Percentiles rank a stretch among this genome's conserved stretches.
Evolutionary conservation across 805 yeast genomes (phyloP).

Genomic region (Debaryomyces maramus): DNA sequence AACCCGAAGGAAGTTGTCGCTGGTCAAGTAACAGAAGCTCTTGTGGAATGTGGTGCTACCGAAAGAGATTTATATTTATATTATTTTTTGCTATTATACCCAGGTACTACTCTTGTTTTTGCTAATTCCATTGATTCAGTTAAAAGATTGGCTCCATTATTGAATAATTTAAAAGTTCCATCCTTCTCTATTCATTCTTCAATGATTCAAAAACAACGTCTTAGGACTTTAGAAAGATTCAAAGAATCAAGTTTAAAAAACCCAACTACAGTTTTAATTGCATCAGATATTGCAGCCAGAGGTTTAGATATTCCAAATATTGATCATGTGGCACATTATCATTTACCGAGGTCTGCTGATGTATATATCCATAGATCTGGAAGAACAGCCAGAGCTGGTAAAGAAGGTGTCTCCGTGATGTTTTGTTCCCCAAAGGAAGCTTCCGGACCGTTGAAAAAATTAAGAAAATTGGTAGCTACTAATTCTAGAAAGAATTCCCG

Average conservation of each 20-base stretch:
- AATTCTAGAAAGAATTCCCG: slow-evolving; percentile 19
- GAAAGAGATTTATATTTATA: slow-evolving; percentile 90
- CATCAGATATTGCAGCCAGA: slow-evolving; percentile 98
- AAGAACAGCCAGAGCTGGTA: slow-evolving; percentile 96
- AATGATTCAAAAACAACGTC: slow-evolving; percentile 92
- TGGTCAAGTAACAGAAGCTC: slow-evolving; percentile 72
- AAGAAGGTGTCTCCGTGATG: slow-evolving; percentile 92
- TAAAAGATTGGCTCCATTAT: slow-evolving; percentile 74
- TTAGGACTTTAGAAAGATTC: slow-evolving; percentile 82
- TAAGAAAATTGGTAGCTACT: slow-evolving; percentile 57
- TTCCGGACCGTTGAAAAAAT: slow-evolving; percentile 78
- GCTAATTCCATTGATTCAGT: slow-evolving; percentile 96
- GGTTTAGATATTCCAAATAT: slow-evolving; percentile 91
- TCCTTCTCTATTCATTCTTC: slow-evolving; percentile 84
- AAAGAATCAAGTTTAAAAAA: slow-evolving; percentile 48
- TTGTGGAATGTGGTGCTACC: slow-evolving; percentile 86
- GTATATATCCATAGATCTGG: slow-evolving; percentile 95
- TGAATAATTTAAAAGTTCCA: slow-evolving; percentile 67
- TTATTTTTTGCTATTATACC: slow-evolving; percentile 81
- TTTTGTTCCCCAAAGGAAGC: slow-evolving; percentile 93
- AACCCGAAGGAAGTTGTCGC: slow-evolving; percentile 84
- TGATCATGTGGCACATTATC: slow-evolving; percentile 94
- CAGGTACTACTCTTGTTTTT: slow-evolving; percentile 87
- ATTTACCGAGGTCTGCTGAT: slow-evolving; percentile 92
- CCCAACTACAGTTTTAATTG: slow-evolving; percentile 69